A percentile compares a stretch with the other conserved stretches of the same genome.
phyloP scores from a whole-genome alignment of 2,329 filamentous ascomycete species.

The Fusarium sp. region DNA sequence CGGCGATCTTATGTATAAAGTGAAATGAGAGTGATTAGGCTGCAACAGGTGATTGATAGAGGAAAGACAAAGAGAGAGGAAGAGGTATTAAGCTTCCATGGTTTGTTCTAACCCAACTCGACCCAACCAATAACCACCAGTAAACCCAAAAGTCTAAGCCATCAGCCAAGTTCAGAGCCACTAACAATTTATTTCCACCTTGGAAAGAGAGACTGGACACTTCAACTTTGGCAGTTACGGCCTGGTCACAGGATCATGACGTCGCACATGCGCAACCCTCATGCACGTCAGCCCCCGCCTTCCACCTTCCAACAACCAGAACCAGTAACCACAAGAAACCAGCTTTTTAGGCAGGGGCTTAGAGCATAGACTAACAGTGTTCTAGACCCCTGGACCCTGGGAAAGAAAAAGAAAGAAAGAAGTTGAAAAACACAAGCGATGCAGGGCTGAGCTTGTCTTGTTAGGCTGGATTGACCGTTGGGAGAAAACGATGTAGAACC shows the following conservation, averaged over 20 bases:
- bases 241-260: conserved; percentile 40
- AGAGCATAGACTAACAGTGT: conserved; percentile 12
- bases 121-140: conserved; percentile 19
- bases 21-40: conserved; percentile 11
- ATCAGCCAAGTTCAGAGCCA: conserved; percentile 10
- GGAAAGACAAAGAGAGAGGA: background rate
- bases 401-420: background rate
- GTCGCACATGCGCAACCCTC: conserved; percentile 39
- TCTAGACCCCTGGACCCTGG: conserved; percentile 43
- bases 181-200: conserved; percentile 5
- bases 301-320: background rate
- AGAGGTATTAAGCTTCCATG: conserved; percentile 30
- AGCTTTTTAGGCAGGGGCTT: conserved; percentile 41
- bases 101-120: conserved; percentile 27
- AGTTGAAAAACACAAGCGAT: conserved; percentile 8
- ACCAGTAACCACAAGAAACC: conserved; percentile 36
- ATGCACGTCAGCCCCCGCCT: conserved; percentile 44
- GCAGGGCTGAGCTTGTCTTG: conserved; percentile 38
- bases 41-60: conserved; percentile 7
- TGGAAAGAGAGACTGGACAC: conserved; percentile 3
- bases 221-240: background rate
- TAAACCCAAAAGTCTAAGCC: conserved; percentile 25
- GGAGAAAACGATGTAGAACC: conserved; percentile 14
- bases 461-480: conserved; percentile 21
- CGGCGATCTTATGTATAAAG: conserved; percentile 41